A percentile compares a stretch with the other conserved stretches of the same genome.
phyloP scores from a whole-genome alignment of 257 asterid species.

The Nicotiana paniculata region DNA sequence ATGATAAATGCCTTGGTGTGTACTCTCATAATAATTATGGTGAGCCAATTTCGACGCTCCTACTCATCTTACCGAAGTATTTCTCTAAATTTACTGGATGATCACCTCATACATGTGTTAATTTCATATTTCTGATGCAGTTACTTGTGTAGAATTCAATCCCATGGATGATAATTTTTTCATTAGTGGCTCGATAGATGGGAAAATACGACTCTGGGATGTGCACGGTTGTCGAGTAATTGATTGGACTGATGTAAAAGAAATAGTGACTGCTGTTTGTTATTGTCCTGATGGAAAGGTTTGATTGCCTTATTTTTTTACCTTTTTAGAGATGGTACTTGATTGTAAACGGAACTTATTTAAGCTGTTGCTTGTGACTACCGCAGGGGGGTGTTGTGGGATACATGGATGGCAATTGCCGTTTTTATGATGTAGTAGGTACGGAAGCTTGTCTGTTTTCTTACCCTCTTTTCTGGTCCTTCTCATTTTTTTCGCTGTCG shows the following conservation, averaged over 20 bases:
- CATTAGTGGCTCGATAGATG: constrained; percentile 88
- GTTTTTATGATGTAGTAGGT: constrained; percentile 52
- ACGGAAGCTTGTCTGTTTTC: neutral
- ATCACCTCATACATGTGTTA: neutral
- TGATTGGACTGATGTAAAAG: constrained; percentile 77
- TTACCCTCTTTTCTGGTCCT: neutral
- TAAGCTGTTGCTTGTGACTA: neutral
- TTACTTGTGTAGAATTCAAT: constrained; percentile 79
- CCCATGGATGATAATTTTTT: constrained; percentile 72
- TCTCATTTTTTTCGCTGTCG: neutral
- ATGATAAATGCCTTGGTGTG: constrained; percentile 46
- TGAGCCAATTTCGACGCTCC: constrained; percentile 9
- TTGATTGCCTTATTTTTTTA: neutral
- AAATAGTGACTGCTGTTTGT: constrained; percentile 71
- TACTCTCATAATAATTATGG: constrained; percentile 58
- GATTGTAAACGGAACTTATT: neutral
- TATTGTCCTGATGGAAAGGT: constrained; percentile 85
- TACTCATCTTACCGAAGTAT: neutral
- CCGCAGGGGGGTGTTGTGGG: constrained; percentile 86
- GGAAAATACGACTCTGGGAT: constrained; percentile 81
- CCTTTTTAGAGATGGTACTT: neutral
- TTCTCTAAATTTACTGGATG: neutral
- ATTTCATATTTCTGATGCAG: constrained; percentile 37
- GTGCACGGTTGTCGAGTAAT: constrained; percentile 55
- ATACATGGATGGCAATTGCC: constrained; percentile 76